Evolutionary conservation across 2,329 filamentous ascomycete genomes (phyloP).

Genomic region (Pseudogymnoascus verrucosus): DNA sequence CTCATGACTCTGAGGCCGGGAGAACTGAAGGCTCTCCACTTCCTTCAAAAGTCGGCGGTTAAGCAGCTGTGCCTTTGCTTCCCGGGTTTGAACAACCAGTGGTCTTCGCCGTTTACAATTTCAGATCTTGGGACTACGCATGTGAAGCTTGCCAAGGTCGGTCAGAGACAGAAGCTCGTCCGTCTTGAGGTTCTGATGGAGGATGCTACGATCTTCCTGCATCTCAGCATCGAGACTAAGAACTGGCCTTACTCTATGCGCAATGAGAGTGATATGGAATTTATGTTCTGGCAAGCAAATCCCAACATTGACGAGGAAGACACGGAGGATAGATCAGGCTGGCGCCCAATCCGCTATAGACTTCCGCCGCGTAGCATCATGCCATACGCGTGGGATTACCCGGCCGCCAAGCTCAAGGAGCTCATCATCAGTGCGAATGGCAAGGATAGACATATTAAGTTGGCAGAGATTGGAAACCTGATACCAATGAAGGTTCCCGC

Average conservation of each 20-base stretch:
- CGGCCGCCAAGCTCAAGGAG: constrained; percentile 92
- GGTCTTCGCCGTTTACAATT: constrained; percentile 97
- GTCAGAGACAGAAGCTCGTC: constrained; percentile 80
- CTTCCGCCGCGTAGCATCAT: constrained; percentile 93
- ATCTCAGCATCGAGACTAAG: constrained; percentile 82
- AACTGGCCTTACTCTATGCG: constrained; percentile 99
- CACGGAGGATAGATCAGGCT: constrained; percentile 72
- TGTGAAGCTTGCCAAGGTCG: constrained; percentile 85
- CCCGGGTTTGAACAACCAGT: constrained; percentile 89
- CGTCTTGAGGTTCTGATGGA: constrained; percentile 88
- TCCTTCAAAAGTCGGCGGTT: constrained; percentile 70
- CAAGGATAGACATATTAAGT: constrained; percentile 83
- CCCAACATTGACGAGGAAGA: constrained; percentile 91
- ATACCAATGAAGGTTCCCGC: constrained; percentile 84
- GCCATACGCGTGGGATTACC: constrained; percentile 99
- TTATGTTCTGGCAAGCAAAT: constrained; percentile 92
- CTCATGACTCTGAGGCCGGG: constrained; percentile 69
- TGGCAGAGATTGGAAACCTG: constrained; percentile 92
- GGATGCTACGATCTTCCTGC: constrained; percentile 84
- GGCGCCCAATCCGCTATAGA: constrained; percentile 87
- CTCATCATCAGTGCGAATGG: constrained; percentile 72
- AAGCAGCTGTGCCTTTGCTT: constrained; percentile 93
- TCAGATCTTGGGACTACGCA: constrained; percentile 88
- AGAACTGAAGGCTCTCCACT: constrained; percentile 80
- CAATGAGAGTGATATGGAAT: constrained; percentile 95